A percentile compares a stretch with the other conserved stretches of the same genome.
Evolutionary conservation across 2,329 filamentous ascomycete genomes (phyloP).

Genomic region (Amylocarpus encephaloides): DNA sequence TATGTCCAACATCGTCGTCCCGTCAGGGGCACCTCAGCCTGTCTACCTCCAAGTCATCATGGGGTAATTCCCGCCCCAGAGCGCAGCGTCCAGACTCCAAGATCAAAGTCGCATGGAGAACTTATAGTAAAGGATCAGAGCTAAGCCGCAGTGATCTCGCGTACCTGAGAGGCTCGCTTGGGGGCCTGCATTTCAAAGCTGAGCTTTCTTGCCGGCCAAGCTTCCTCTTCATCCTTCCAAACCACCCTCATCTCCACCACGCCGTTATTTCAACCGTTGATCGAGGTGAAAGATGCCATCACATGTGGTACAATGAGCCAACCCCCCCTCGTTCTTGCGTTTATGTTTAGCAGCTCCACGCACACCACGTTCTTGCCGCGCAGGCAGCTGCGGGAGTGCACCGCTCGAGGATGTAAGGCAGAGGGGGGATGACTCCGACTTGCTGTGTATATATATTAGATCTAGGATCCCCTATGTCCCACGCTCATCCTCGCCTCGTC

Average conservation of each 20-base stretch:
- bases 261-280: not conserved
- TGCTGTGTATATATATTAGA: not conserved
- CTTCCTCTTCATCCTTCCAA: not conserved
- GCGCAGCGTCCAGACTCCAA: too few relatives aligned
- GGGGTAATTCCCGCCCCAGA: too few relatives aligned
- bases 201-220: not conserved
- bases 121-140: too few relatives aligned
- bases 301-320: not conserved
- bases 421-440: not conserved
- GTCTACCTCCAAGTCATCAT: too few relatives aligned
- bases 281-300: not conserved
- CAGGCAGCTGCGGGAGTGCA: not conserved
- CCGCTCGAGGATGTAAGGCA: not conserved
- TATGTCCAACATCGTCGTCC: too few relatives aligned
- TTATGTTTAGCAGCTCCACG: not conserved
- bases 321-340: not conserved
- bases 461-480: too few relatives aligned
- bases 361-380: not conserved
- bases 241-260: slow-evolving; percentile 1
- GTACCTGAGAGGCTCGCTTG: too few relatives aligned
- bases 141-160: too few relatives aligned
- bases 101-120: too few relatives aligned
- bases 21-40: too few relatives aligned
- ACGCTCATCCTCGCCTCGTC: not conserved
- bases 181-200: too few relatives aligned